phyloP scores from a whole-genome alignment of 2,329 filamentous ascomycete genomes.

The Xylaria hypoxylon region DNA sequence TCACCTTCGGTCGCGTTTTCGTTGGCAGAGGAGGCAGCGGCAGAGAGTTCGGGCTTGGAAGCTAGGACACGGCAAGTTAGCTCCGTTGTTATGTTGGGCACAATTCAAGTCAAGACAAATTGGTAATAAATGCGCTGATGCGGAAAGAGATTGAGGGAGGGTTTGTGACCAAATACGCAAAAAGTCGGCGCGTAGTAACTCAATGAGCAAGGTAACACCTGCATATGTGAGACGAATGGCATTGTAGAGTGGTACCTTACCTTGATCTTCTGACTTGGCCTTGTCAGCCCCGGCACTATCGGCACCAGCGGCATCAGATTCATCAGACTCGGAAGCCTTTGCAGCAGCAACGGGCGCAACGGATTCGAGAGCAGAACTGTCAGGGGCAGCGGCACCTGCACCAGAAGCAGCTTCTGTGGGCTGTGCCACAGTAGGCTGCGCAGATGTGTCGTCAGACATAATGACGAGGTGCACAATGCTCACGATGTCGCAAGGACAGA shows the following conservation, averaged over 20 bases:
- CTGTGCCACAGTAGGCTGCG: slow-evolving; percentile 48
- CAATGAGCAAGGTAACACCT: slow-evolving; percentile 10
- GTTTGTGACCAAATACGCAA: background rate
- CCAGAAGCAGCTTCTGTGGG: slow-evolving; percentile 40
- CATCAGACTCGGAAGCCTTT: slow-evolving; percentile 43
- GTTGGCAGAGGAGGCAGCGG: slow-evolving; percentile 43
- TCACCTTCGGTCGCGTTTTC: slow-evolving; percentile 48
- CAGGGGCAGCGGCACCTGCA: slow-evolving; percentile 30
- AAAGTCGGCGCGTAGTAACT: slow-evolving; percentile 9
- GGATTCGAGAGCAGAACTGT: slow-evolving; percentile 37
- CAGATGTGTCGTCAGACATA: slow-evolving; percentile 50
- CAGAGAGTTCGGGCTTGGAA: slow-evolving; percentile 29
- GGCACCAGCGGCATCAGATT: slow-evolving; percentile 28
- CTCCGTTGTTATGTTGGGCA: background rate
- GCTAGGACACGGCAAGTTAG: slow-evolving; percentile 32
- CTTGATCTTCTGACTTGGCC: slow-evolving; percentile 38
- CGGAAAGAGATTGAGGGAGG: background rate
- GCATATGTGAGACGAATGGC: slow-evolving; percentile 22
- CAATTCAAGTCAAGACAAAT: slow-evolving; percentile 8
- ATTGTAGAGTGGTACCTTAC: slow-evolving; percentile 37
- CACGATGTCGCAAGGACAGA: slow-evolving; percentile 29
- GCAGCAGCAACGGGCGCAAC: slow-evolving; percentile 43
- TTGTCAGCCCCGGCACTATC: slow-evolving; percentile 35
- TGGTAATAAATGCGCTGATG: slow-evolving; percentile 1
- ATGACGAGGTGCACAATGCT: slow-evolving; percentile 28